These are phyloP conservation scores for Naganishia vaughanmartiniae DNA, from an alignment of 768 basidiomycete genomes.

Conservation along the genomic window DNA sequence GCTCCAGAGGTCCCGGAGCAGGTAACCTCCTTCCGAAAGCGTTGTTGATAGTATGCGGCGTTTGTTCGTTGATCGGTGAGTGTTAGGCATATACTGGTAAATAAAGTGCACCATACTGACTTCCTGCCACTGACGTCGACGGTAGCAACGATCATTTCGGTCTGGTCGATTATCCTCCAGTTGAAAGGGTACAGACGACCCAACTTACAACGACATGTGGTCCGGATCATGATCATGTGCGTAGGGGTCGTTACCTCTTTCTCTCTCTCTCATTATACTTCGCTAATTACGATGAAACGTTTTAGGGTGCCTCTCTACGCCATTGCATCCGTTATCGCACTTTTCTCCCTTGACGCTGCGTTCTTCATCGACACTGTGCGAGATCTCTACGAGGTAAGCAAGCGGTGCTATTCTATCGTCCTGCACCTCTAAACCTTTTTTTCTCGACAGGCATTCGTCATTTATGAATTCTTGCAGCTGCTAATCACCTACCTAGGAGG, in stretches of 20 bases:
- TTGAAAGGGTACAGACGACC: slow-evolving; percentile 51
- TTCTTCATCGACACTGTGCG: slow-evolving; percentile 93
- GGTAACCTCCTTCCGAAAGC: slow-evolving; percentile 47
- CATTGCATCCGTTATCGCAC: slow-evolving; percentile 81
- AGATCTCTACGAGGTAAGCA: slow-evolving; percentile 84
- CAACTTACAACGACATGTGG: slow-evolving; percentile 67
- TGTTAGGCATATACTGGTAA: not conserved
- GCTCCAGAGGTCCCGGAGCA: slow-evolving; percentile 38
- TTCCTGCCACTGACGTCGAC: not conserved
- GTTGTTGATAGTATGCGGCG: slow-evolving; percentile 48
- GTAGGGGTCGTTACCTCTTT: slow-evolving; percentile 55
- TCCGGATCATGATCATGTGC: slow-evolving; percentile 90
- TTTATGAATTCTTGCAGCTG: slow-evolving; percentile 51
- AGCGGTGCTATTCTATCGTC: slow-evolving; percentile 57
- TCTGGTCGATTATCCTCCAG: slow-evolving; percentile 52
- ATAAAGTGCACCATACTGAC: not conserved
- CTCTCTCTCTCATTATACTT: not conserved
- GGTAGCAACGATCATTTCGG: slow-evolving; percentile 46
- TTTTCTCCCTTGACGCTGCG: slow-evolving; percentile 89
- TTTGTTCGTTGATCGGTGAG: slow-evolving; percentile 49
- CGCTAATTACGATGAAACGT: not conserved
- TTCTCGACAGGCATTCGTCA: slow-evolving; percentile 48
- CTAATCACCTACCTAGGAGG: slow-evolving; percentile 62
- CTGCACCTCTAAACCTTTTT: slow-evolving; percentile 6
- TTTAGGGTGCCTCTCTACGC: slow-evolving; percentile 73